A percentile compares a stretch with the other conserved stretches of the same genome.
Evolutionary conservation across 495 filamentous ascomycete species (phyloP).

Genomic region (Cryomyces minteri): DNA sequence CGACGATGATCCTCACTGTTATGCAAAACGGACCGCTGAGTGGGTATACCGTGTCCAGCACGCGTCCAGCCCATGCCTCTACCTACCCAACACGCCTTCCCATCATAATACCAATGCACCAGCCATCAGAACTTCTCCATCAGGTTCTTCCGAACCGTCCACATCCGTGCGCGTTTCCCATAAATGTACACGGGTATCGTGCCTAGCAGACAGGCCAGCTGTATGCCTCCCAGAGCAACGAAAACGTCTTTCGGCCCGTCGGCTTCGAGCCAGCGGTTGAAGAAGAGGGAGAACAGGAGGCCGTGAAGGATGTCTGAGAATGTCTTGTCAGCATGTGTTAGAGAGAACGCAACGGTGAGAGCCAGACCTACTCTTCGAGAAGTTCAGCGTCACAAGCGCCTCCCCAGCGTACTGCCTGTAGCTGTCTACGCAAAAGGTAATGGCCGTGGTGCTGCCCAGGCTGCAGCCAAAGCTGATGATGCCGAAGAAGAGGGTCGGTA

Average conservation of each 20-base stretch:
- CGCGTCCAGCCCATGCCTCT: no score
- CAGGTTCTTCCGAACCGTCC: conserved; percentile 74
- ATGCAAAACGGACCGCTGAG: no score
- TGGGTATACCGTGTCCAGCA: no score
- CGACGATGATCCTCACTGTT: no score
- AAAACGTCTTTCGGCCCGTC: conserved; percentile 68
- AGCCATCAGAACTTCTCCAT: conserved; percentile 62
- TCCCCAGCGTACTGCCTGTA: conserved; percentile 91
- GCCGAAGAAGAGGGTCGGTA: conserved; percentile 86
- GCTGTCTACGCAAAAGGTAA: conserved; percentile 87
- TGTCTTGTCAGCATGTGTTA: background rate
- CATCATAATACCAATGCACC: no score
- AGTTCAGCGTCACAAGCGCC: conserved; percentile 86
- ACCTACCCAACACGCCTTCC: no score
- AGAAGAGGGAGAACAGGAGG: conserved; percentile 77
- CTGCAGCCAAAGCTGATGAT: conserved; percentile 87
- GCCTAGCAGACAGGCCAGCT: conserved; percentile 51
- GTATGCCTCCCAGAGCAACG: conserved; percentile 69
- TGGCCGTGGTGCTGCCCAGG: conserved; percentile 79
- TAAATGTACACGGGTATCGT: conserved; percentile 94
- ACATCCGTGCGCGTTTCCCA: conserved; percentile 89
- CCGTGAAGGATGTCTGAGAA: conserved; percentile 63
- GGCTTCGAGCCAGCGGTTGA: conserved; percentile 62
- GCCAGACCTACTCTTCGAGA: conserved; percentile 54
- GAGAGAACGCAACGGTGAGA: background rate